Evolutionary conservation across 257 asterid species (phyloP), one percentile per base, ranked within the genome.

Genomic region (Nicotiana knightiana): DNA sequence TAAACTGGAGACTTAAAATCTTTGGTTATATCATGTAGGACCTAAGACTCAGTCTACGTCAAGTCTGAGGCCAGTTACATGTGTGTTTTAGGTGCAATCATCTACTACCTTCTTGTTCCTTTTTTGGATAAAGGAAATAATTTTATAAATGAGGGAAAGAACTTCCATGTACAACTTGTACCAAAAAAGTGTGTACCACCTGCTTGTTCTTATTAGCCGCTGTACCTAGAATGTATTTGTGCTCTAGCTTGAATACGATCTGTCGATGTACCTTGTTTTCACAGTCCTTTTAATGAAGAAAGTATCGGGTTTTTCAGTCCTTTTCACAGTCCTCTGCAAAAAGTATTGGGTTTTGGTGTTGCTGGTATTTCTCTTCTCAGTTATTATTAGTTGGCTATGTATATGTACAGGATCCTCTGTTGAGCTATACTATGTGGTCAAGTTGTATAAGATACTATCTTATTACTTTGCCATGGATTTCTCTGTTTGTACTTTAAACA

Each of bases 401-500:
- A 46, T 46, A 71, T 43, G 6, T 11, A 26, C 79, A 46, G 61
- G 15, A 71, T 71, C 21, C 24, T 71, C 24, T 46, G 39, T 24
- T 71, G 79, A 71, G 13, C 61, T 71, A n/a, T n/a, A 73, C 28
- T 48, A 73, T 26, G 62, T 73, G 79, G 79, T 26, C 62, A 73
- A 48, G 8, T 26, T 26, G 16, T 24, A 15, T 24, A 73, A 73
- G 28, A 75, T 48, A 51, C 7, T 46, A n/a, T 75, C 26, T 26
- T 15, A 63, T 26, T 26, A 75, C 80, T 30, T 51, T 71, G 61
- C 26, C 26, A 32, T 32, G 4, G 2, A 46, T 43, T 12, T 65
- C 24, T 13, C 39, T 12, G 10, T 13, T 71, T 53, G 35, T 71
- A 24, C 61, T 71, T 67, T 54, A 43, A 46, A 8, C 59, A 39